Evolutionary conservation across 2,329 filamentous ascomycete species (phyloP).

Genomic region (Monosporascus sp.): DNA sequence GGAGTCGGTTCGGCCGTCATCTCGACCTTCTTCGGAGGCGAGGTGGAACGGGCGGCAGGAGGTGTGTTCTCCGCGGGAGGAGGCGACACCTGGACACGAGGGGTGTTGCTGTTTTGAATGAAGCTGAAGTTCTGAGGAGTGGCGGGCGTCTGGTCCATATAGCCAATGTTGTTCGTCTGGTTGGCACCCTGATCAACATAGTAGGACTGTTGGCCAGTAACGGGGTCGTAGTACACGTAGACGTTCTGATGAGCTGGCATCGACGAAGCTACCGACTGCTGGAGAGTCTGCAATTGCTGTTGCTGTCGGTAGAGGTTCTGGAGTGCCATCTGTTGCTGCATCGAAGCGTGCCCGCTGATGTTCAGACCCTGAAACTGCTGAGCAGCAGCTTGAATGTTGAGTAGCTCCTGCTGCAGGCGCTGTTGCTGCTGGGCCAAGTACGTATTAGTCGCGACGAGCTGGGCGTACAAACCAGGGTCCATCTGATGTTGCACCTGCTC

Average conservation of each 20-base stretch:
- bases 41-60: slow-evolving; percentile 54
- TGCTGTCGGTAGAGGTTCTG: slow-evolving; percentile 50
- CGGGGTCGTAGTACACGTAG: slow-evolving; percentile 77
- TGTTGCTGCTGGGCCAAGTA: slow-evolving; percentile 94
- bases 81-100: slow-evolving; percentile 77
- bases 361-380: slow-evolving; percentile 77
- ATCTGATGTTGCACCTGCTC: slow-evolving; percentile 66
- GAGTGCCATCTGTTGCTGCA: slow-evolving; percentile 39
- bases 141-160: slow-evolving; percentile 40
- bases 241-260: slow-evolving; percentile 68
- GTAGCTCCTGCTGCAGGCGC: slow-evolving; percentile 86
- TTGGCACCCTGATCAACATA: slow-evolving; percentile 62
- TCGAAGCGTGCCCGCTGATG: slow-evolving; percentile 49
- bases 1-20: slow-evolving; percentile 64
- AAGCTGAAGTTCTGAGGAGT: slow-evolving; percentile 27
- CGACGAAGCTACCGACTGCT: slow-evolving; percentile 51
- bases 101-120: slow-evolving; percentile 51
- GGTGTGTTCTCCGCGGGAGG: slow-evolving; percentile 57
- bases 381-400: slow-evolving; percentile 74
- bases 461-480: slow-evolving; percentile 81
- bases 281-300: slow-evolving; percentile 62
- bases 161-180: slow-evolving; percentile 32
- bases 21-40: slow-evolving; percentile 60
- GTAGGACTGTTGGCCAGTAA: slow-evolving; percentile 78
- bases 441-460: slow-evolving; percentile 84